A percentile compares a stretch with the other conserved stretches of the same genome.
Conservation (phyloP, 345 rosid genomes). For the Rubroshorea leprosula region DNA sequence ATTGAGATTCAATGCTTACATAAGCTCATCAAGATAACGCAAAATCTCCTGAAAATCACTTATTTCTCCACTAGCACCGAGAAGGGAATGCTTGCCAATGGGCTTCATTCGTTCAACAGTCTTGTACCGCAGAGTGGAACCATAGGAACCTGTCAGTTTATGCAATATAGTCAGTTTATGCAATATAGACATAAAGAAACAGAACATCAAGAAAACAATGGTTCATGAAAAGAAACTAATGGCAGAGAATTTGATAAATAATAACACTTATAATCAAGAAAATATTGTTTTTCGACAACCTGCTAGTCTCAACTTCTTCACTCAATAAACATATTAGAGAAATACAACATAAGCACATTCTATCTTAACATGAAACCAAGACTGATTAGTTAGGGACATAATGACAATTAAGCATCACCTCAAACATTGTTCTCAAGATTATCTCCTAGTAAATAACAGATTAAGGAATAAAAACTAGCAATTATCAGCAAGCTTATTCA, state of each 20-base stretch:
- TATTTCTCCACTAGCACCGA: conserved; percentile 94
- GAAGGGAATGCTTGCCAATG: conserved; percentile 89
- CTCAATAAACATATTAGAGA: no score
- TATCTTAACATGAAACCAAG: no score
- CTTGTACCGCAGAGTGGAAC: conserved; percentile 94
- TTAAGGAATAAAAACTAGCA: no score
- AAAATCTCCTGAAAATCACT: conserved; percentile 97
- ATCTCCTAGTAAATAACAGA: not conserved
- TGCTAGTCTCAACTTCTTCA: no score
- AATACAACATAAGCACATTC: no score
- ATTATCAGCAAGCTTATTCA: no score
- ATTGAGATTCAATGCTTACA: conserved; percentile 39
- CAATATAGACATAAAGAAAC: not conserved
- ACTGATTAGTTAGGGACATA: not conserved
- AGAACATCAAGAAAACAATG: no score
- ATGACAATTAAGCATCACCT: not conserved
- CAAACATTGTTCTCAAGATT: not conserved
- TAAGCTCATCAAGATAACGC: conserved; percentile 80
- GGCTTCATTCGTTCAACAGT: conserved; percentile 81
- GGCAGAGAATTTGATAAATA: not conserved
- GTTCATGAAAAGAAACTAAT: not conserved
- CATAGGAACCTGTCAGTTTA: conserved; percentile 71
- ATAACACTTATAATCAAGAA: no score
- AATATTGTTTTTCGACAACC: no score
- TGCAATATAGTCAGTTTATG: not conserved